Evolutionary conservation across 208 protist genomes (phyloP), one percentile per base, ranked within the genome.

Genomic region (Hexamita inflata): DNA sequence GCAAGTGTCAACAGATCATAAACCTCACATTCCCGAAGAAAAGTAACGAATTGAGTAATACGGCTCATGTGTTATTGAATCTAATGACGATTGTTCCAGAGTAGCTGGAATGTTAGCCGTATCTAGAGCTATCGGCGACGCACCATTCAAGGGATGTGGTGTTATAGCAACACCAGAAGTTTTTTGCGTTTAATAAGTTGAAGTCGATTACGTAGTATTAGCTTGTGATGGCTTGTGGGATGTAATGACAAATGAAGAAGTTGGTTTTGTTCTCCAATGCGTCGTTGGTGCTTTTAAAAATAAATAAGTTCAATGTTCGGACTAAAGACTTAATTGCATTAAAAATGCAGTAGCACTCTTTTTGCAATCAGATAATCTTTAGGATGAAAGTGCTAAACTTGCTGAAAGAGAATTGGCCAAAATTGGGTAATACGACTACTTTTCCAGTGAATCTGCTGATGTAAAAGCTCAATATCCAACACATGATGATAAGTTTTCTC

Each of bases 191-290:
- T 4, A 38, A 15, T 9, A 60, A 15, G 9, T 15, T 24, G 70
- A 61, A 2, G 45, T 42, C 32, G 70, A 75, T 42, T 70, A 49
- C 61, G 30, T 75, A 7, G 61, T 75, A 28, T 42, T 75, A 30
- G 70, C 70, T 7, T 75, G 70, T n/a, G 70, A 75, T 30, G 70
- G 70, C 24, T 4, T 75, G 4, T 75, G 70, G 70, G 70, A 75
- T 30, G 70, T 75, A 7, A 4, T 75, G 32, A 30, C 34, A 11
- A 68, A 75, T 30, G 59, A 75, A 29, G 70, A 75, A 30, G 70
- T 70, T 7, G 60, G 34, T 34, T 24, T 13, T n/a, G 15, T 66
- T 15, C 15, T 66, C 60, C 26, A 38, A n/a, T 34, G 42, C 9
- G n/a, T 70, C n/a, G 45, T 70, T 13, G 11, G 42, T 15, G n/a